Conservation (phyloP, 176 grass and related monocot species). For the bread wheat (Triticum aestivum) region DNA sequence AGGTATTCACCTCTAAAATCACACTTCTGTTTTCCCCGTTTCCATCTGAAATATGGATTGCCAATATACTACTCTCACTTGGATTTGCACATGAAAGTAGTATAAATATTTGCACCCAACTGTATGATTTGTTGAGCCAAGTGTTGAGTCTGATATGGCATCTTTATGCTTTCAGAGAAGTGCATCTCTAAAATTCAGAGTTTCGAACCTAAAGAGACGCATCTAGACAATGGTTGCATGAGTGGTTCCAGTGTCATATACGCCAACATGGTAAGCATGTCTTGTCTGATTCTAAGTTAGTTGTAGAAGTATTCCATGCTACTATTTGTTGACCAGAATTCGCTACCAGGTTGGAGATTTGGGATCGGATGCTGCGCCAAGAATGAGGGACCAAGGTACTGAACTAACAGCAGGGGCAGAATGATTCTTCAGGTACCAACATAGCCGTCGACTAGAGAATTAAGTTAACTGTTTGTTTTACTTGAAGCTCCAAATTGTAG, state of each 20-base stretch:
- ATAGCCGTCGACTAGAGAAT: background rate
- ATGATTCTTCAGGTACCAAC: too few relatives aligned
- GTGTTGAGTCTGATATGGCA: too few relatives aligned
- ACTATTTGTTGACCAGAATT: background rate
- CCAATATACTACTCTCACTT: background rate
- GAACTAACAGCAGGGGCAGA: too few relatives aligned
- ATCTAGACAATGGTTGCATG: slow-evolving; percentile 97
- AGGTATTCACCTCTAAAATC: slow-evolving; percentile 42
- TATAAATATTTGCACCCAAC: too few relatives aligned
- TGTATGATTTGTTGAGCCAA: too few relatives aligned
- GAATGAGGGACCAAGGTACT: too few relatives aligned
- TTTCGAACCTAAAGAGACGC: slow-evolving; percentile 74
- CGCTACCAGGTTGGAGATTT: slow-evolving; percentile 71
- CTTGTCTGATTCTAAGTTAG: background rate
- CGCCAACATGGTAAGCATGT: slow-evolving; percentile 68
- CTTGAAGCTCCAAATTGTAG: background rate
- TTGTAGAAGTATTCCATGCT: background rate
- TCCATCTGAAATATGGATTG: background rate
- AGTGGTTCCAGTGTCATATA: slow-evolving; percentile 96
- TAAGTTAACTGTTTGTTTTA: background rate
- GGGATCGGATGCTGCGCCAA: slow-evolving; percentile 43
- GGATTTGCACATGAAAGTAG: too few relatives aligned
- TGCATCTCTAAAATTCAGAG: slow-evolving; percentile 83
- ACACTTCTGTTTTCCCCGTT: slow-evolving; percentile 2
- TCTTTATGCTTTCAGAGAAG: slow-evolving; percentile 52